Evolutionary conservation across 306 rosid genomes (phyloP).

Genomic region (Prunus padus): DNA sequence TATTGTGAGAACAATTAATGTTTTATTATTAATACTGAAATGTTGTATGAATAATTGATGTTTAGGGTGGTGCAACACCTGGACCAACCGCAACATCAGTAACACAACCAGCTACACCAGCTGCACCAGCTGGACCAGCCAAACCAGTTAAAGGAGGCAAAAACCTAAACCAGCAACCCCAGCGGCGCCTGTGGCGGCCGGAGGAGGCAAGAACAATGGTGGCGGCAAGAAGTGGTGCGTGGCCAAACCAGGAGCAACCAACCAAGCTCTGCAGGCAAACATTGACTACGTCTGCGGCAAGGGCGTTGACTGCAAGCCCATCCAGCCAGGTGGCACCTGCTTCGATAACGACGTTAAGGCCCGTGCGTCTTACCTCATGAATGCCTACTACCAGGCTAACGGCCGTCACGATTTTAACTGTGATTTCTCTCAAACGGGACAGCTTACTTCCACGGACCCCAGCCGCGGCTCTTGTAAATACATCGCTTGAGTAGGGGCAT

Average conservation of each 20-base stretch:
- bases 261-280: conserved; percentile 49
- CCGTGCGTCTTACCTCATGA: conserved; percentile 73
- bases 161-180: background rate
- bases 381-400: conserved; percentile 55
- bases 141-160: background rate
- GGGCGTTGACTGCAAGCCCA: conserved; percentile 57
- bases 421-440: conserved; percentile 56
- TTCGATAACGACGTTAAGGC: conserved; percentile 36
- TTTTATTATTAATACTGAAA: background rate
- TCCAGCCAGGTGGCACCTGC: conserved; percentile 67
- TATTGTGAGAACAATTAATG: background rate
- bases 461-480: conserved; percentile 33
- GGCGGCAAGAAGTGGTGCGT: conserved; percentile 62
- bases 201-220: conserved; percentile 5
- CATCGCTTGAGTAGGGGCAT: background rate
- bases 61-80: conserved; percentile 14
- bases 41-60: background rate
- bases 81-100: background rate
- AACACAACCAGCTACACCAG: background rate
- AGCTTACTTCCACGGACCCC: conserved; percentile 46
- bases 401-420: conserved; percentile 64
- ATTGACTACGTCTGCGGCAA: conserved; percentile 69
- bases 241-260: conserved; percentile 47
- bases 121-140: background rate
- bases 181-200: conserved; percentile 1